Evolutionary conservation across 2,329 filamentous ascomycete species (phyloP), one percentile per base, ranked within the genome.

Genomic region (Aspergillus cejpii): DNA sequence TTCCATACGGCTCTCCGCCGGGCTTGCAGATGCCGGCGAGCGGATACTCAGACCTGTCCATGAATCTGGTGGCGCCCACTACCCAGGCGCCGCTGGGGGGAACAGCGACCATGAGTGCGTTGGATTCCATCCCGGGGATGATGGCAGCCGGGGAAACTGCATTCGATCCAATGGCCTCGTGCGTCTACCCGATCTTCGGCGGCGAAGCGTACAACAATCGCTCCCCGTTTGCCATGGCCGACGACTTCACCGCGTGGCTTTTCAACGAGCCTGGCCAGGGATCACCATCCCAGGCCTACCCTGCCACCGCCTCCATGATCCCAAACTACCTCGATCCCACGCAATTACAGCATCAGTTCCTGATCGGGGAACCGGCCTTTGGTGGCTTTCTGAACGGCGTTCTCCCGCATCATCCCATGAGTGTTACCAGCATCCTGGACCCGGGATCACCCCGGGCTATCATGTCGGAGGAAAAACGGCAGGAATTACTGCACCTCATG

Each of bases 381-480:
- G 64, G 66, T 26, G 71, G 69, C 40, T 72, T 74, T 46, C 73
- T 75, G 43, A 65, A 69, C 47, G 68, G 71, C 24, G 66, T 74
- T 6, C 66, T 73, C 24, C 74, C 75, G 12, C 82, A 87, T 54
- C 86, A 94, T 58, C 83, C 90, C 27, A 95, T 94, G 89, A 86
- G 87, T 14, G 86, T 95, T 38, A 91, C 84, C 45, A 94, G 85
- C 56, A 76, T 94, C 29, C 75, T 94, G 20, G 89, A 94, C 60
- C 83, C 87, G 19, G 85, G 81, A 42, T 79, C 85, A 5, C 86
- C 86, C 1, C 87, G 94, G 59, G 84, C 84, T 3, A 78, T 85
- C 6, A 76, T 97, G 45, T 94, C 89, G 0, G 88, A 94, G 52
- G 85, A 89, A 51, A 95, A 94, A 70, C 84, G 88, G 49, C 81